A percentile compares a stretch with the other conserved stretches of the same genome.
These are phyloP conservation scores for Pythium chondricola DNA, from an alignment of 352 stramenopile genomes.

Conservation along the genomic window DNA sequence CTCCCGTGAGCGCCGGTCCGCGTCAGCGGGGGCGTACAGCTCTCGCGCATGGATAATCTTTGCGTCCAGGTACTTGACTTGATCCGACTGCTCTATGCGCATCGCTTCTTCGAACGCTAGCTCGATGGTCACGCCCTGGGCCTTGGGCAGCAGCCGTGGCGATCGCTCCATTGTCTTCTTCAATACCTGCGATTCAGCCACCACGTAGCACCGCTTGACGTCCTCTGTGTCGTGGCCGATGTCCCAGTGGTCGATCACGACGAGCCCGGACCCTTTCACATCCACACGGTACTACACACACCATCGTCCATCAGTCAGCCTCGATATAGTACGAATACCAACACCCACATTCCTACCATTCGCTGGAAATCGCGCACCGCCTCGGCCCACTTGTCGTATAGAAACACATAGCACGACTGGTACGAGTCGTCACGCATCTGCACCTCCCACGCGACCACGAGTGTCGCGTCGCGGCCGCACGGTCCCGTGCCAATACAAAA, in stretches of 20 bases:
- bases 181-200: slow-evolving; percentile 53
- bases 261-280: slow-evolving; percentile 43
- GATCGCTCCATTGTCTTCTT: slow-evolving; percentile 35
- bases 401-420: slow-evolving; percentile 50
- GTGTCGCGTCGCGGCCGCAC: slow-evolving; percentile 43
- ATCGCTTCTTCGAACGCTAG: slow-evolving; percentile 51
- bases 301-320: background rate
- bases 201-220: slow-evolving; percentile 38
- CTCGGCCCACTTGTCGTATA: slow-evolving; percentile 70
- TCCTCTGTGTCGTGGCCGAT: slow-evolving; percentile 63
- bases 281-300: slow-evolving; percentile 51
- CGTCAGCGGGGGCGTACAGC: slow-evolving; percentile 15
- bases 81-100: slow-evolving; percentile 40
- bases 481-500: slow-evolving; percentile 57
- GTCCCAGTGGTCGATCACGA: slow-evolving; percentile 43
- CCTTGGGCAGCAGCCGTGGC: slow-evolving; percentile 26
- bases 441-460: slow-evolving; percentile 44
- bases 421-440: slow-evolving; percentile 42
- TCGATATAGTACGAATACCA: background rate
- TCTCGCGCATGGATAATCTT: slow-evolving; percentile 36
- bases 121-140: slow-evolving; percentile 33
- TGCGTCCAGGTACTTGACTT: slow-evolving; percentile 42
- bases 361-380: slow-evolving; percentile 55
- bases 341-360: slow-evolving; percentile 28
- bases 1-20: background rate